Evolutionary conservation across 2,329 filamentous ascomycete genomes (phyloP).

Genomic region (Piedraia hortae): DNA sequence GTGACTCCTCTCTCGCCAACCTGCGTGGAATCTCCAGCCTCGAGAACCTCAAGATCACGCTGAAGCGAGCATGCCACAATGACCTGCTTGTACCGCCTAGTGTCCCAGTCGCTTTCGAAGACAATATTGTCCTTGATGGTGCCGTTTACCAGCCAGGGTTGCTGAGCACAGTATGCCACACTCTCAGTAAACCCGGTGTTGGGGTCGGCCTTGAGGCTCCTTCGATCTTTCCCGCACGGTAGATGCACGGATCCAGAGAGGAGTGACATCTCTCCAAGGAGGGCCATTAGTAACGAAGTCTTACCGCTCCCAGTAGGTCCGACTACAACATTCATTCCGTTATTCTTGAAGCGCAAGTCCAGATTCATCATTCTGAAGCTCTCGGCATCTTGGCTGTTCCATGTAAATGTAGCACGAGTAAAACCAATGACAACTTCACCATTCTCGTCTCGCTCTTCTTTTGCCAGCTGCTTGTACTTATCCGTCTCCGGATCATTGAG

Average conservation of each 20-base stretch:
- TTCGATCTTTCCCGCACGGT: slow-evolving; percentile 60
- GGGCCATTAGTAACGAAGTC: slow-evolving; percentile 81
- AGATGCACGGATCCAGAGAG: slow-evolving; percentile 57
- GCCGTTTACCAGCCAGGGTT: slow-evolving; percentile 89
- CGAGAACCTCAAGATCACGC: slow-evolving; percentile 73
- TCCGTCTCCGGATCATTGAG: slow-evolving; percentile 81
- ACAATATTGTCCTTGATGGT: slow-evolving; percentile 91
- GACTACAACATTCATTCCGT: slow-evolving; percentile 72
- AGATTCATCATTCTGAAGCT: slow-evolving; percentile 53
- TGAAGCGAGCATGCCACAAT: slow-evolving; percentile 76
- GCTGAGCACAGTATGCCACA: slow-evolving; percentile 85
- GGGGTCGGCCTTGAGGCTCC: slow-evolving; percentile 57
- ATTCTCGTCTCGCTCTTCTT: slow-evolving; percentile 38
- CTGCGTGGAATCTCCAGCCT: slow-evolving; percentile 72
- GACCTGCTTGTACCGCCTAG: slow-evolving; percentile 63
- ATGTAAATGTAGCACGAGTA: slow-evolving; percentile 59
- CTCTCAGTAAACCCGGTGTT: slow-evolving; percentile 72
- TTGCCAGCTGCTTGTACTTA: slow-evolving; percentile 64
- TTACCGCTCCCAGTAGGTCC: slow-evolving; percentile 88
- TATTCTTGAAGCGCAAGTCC: slow-evolving; percentile 55
- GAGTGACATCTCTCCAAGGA: slow-evolving; percentile 86
- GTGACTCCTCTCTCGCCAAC: slow-evolving; percentile 96
- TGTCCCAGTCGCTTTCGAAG: slow-evolving; percentile 57
- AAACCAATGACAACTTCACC: slow-evolving; percentile 60
- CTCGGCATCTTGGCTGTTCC: slow-evolving; percentile 35